phyloP scores from a whole-genome alignment of 305 asterid species.

The Caryopteris hybrid region DNA sequence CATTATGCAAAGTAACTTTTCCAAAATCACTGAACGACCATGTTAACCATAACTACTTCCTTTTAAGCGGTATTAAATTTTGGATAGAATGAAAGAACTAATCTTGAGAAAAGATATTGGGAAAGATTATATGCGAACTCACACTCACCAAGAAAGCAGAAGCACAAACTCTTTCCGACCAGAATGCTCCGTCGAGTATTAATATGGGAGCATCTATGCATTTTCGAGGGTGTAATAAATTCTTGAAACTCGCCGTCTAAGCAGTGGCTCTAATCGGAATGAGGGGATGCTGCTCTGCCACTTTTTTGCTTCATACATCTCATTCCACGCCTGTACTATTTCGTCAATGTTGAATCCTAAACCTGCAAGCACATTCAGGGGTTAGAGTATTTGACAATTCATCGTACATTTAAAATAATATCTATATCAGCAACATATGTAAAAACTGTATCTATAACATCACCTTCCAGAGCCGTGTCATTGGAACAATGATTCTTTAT shows the following conservation, averaged over 20 bases:
- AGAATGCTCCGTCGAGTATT: constrained; percentile 20
- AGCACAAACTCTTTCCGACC: constrained; percentile 14
- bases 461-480: constrained; percentile 61
- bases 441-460: constrained; percentile 13
- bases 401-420: not conserved
- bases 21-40: not conserved
- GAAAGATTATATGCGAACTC: not conserved
- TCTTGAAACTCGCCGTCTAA: constrained; percentile 69
- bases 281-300: constrained; percentile 65
- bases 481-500: constrained; percentile 80
- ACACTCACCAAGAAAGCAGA: constrained; percentile 32
- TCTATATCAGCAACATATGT: not conserved
- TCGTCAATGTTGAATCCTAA: constrained; percentile 81
- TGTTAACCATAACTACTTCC: not conserved
- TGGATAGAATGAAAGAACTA: not conserved
- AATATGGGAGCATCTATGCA: constrained; percentile 37
- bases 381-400: constrained; percentile 22
- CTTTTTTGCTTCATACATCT: constrained; percentile 81
- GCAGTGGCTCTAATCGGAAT: constrained; percentile 74
- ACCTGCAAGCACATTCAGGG: constrained; percentile 39
- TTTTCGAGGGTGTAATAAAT: constrained; percentile 59
- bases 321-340: constrained; percentile 93
- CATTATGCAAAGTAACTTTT: not conserved
- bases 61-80: not conserved
- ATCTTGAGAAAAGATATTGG: not conserved